Conservation (phyloP, 2,329 filamentous ascomycete species). For the Hypoxylon sp. region DNA sequence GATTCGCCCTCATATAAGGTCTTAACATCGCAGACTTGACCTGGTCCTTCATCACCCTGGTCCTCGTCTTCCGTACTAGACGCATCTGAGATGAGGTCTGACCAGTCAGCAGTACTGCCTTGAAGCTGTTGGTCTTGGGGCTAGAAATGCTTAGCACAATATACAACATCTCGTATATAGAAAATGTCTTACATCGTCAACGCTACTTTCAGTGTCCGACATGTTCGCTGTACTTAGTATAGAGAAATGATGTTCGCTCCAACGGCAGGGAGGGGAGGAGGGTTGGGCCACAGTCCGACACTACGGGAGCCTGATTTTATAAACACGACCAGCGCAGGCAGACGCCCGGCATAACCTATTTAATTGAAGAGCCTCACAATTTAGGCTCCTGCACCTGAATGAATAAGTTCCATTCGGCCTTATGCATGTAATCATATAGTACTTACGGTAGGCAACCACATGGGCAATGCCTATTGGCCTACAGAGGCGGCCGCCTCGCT, state of each 20-base stretch:
- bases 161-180: not conserved
- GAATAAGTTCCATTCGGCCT: not conserved
- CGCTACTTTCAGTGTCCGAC: conserved; percentile 15
- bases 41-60: conserved; percentile 5
- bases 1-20: conserved; percentile 50
- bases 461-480: conserved; percentile 32
- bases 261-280: not conserved
- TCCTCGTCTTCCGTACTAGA: conserved; percentile 26
- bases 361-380: conserved; percentile 24
- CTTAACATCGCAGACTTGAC: conserved; percentile 33
- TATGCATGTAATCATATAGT: conserved; percentile 32
- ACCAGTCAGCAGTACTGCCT: conserved; percentile 26
- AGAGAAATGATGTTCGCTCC: not conserved
- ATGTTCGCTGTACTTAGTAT: not conserved
- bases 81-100: conserved; percentile 26
- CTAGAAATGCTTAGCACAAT: conserved; percentile 5
- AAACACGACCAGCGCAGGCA: not conserved
- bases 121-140: conserved; percentile 1
- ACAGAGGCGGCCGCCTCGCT: conserved; percentile 23
- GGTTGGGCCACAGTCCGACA: not conserved
- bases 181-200: conserved; percentile 16
- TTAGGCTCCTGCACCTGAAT: not conserved
- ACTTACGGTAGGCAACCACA: conserved; percentile 30
- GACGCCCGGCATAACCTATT: not conserved
- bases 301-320: not conserved